phyloP scores from a whole-genome alignment of 2,329 filamentous ascomycete genomes.

The Botrytis cinerea region DNA sequence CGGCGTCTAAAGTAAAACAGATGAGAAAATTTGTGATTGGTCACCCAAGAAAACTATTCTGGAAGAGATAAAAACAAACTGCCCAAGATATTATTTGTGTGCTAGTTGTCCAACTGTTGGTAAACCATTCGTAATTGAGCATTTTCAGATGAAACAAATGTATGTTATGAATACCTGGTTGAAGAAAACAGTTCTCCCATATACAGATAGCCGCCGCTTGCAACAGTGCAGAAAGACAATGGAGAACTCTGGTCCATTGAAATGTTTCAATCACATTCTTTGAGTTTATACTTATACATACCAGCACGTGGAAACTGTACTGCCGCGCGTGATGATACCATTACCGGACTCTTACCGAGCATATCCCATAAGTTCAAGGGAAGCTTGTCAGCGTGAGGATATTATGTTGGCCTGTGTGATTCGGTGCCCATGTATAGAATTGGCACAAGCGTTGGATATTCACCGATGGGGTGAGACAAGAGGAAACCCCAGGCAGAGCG shows the following conservation, averaged over 20 bases:
- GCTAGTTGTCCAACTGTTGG: background rate
- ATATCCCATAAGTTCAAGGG: background rate
- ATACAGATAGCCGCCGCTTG: slow-evolving; percentile 15
- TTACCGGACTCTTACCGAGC: background rate
- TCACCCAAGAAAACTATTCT: background rate
- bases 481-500: slow-evolving; percentile 7
- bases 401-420: slow-evolving; percentile 18
- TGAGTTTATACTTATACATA: background rate
- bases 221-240: slow-evolving; percentile 3
- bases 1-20: background rate
- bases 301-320: background rate
- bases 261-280: slow-evolving; percentile 16
- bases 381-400: slow-evolving; percentile 2
- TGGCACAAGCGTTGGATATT: slow-evolving; percentile 11
- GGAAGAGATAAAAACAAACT: slow-evolving; percentile 7
- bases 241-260: slow-evolving; percentile 7
- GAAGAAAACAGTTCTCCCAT: background rate
- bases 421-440: background rate
- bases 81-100: background rate
- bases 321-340: slow-evolving; percentile 14
- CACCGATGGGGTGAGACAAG: slow-evolving; percentile 8
- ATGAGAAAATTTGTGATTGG: slow-evolving; percentile 1
- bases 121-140: slow-evolving; percentile 5
- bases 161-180: background rate
- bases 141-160: slow-evolving; percentile 14